Conservation (phyloP, 1,284 basidiomycete genomes). For the Cutaneotrichosporon arboriforme region DNA sequence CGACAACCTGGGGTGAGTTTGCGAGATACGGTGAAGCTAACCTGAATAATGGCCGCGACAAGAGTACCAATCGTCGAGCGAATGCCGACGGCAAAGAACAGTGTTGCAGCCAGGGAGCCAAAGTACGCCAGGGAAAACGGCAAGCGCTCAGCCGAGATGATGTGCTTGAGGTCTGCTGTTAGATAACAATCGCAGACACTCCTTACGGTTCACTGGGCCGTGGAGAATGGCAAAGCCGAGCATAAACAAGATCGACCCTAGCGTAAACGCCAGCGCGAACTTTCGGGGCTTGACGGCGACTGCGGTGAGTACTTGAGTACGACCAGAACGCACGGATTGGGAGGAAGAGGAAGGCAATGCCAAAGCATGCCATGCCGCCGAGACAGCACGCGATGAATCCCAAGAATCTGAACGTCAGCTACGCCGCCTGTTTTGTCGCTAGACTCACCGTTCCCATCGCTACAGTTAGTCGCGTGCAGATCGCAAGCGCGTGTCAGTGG, state of each 20-base stretch:
- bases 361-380: slow-evolving; percentile 90
- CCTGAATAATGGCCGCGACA: slow-evolving; percentile 70
- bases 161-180: slow-evolving; percentile 69
- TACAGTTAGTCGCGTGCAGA: slow-evolving; percentile 8
- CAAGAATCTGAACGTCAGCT: slow-evolving; percentile 58
- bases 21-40: slow-evolving; percentile 28
- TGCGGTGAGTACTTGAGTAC: slow-evolving; percentile 7
- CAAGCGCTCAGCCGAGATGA: slow-evolving; percentile 74
- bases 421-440: background rate
- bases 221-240: slow-evolving; percentile 55
- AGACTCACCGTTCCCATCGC: slow-evolving; percentile 42
- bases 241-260: slow-evolving; percentile 37
- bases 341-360: slow-evolving; percentile 85
- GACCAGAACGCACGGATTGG: slow-evolving; percentile 54
- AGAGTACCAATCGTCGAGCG: slow-evolving; percentile 79
- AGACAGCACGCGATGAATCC: slow-evolving; percentile 89
- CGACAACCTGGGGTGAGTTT: slow-evolving; percentile 56
- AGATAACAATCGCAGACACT: background rate
- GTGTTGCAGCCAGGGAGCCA: slow-evolving; percentile 68
- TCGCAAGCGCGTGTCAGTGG: background rate
- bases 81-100: slow-evolving; percentile 78
- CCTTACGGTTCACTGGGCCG: slow-evolving; percentile 46
- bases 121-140: slow-evolving; percentile 85
- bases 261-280: slow-evolving; percentile 80
- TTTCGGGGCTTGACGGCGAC: slow-evolving; percentile 76